Percentiles rank a stretch among this genome's conserved stretches.
Evolutionary conservation across 768 basidiomycete genomes (phyloP).

Genomic region (Sistotremastrum niveocremeum): DNA sequence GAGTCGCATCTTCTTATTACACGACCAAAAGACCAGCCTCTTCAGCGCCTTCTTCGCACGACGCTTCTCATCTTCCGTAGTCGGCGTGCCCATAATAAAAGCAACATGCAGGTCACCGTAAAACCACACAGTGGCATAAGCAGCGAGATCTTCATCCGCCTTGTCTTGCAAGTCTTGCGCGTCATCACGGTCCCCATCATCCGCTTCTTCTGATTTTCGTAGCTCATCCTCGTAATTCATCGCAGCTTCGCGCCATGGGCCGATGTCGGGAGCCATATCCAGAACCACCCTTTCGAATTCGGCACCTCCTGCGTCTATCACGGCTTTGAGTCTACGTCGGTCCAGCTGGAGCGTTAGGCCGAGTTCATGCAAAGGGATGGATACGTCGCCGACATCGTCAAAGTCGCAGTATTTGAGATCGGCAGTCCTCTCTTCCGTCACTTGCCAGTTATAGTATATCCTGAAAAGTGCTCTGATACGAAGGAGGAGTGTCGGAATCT

Average conservation of each 20-base stretch:
- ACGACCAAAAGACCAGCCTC: constrained; percentile 13
- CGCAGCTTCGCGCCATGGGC: constrained; percentile 12
- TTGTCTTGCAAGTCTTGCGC: constrained; percentile 9
- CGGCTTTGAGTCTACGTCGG: constrained; percentile 12
- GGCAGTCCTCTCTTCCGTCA: constrained; percentile 6
- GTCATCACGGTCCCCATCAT: constrained; percentile 12
- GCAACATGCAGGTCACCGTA: constrained; percentile 15
- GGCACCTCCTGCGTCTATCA: constrained; percentile 6
- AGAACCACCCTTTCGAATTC: constrained; percentile 15
- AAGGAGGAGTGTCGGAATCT: constrained; percentile 13
- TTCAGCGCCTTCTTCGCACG: constrained; percentile 10
- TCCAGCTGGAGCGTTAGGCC: constrained; percentile 15
- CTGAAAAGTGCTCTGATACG: constrained; percentile 16
- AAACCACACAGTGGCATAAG: constrained; percentile 14
- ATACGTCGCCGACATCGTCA: constrained; percentile 12
- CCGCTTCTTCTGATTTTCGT: constrained; percentile 13
- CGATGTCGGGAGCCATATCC: constrained; percentile 17
- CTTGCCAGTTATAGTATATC: constrained; percentile 12
- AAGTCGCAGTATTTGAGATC: constrained; percentile 17
- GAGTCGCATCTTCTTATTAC: constrained; percentile 7
- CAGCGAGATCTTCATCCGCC: constrained; percentile 12
- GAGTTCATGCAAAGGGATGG: constrained; percentile 13
- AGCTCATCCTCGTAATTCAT: constrained; percentile 5
- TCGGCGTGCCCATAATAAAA: constrained; percentile 9
- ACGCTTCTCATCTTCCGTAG: constrained; percentile 6